These are phyloP conservation scores for Coniella lustricola DNA, from an alignment of 2,329 filamentous ascomycete genomes.

Conservation along the genomic window DNA sequence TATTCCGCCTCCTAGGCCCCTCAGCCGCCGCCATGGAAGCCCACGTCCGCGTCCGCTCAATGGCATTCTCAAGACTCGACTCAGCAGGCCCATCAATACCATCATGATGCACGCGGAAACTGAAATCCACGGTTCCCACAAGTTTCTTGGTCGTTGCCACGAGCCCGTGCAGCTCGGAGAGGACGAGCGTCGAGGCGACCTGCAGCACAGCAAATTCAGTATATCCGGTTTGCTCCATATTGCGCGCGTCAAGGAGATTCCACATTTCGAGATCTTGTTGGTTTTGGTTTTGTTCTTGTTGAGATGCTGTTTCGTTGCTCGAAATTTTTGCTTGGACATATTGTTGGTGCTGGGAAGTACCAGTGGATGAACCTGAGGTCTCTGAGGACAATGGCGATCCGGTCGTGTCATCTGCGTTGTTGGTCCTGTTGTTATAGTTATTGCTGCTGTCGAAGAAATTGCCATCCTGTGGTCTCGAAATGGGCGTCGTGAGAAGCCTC, in stretches of 20 bases:
- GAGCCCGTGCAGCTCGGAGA: slow-evolving; percentile 60
- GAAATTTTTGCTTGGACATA: no score
- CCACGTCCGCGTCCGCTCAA: slow-evolving; percentile 9
- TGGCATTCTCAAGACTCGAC: slow-evolving; percentile 3
- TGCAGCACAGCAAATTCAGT: slow-evolving; percentile 70
- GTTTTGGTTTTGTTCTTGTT: not conserved
- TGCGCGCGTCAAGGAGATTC: slow-evolving; percentile 53
- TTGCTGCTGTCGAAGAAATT: not conserved
- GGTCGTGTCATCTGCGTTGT: no score
- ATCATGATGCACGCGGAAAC: slow-evolving; percentile 44
- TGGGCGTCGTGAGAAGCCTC: slow-evolving; percentile 40
- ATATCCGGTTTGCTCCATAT: slow-evolving; percentile 66
- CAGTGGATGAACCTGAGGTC: no score
- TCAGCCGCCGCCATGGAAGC: slow-evolving; percentile 6
- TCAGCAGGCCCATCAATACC: slow-evolving; percentile 3
- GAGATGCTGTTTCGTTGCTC: no score
- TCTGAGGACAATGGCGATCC: no score
- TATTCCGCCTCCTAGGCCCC: not conserved
- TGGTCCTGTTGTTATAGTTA: not conserved
- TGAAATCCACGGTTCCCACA: slow-evolving; percentile 71
- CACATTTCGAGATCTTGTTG: not conserved
- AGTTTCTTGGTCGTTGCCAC: slow-evolving; percentile 56
- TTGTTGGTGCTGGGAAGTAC: no score
- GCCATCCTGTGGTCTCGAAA: not conserved
- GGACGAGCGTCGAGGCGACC: slow-evolving; percentile 61